Base-by-base conservation (phyloP, 2,329 filamentous ascomycete genomes). In the Chaetomiaceae sp. region DNA sequence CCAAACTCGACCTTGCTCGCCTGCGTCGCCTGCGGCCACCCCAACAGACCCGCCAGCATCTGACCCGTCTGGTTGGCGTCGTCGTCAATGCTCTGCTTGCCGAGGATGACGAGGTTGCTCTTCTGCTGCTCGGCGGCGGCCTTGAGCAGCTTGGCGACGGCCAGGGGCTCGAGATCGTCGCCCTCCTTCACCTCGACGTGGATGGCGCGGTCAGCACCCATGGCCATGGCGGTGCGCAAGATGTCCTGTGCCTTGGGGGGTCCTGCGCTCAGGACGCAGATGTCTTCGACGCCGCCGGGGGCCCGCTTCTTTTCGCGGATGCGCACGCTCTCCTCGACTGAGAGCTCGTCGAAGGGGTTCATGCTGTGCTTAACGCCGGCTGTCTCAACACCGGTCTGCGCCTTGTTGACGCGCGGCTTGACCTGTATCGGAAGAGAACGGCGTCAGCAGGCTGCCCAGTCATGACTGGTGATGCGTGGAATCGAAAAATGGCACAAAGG, bases 321-420 rank as follows among this genome's bases (percentile, higher is more conserved):
- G 36, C 89, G 90, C 47, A 96, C 89, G 47, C 91, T 89, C 76
- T 97, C 94, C 75, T 99, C 94, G 71, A 99, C 85, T 38, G 90
- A 95, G 66, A 99, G 88, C 73, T 99, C 94, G 78, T 99, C 94
- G 75, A 99, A 99, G 18, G 94, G 94, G 79, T 97, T 99, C 83
- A 99, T 92, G 69, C 86, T 91, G 80, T 97, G 92, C 75, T 97
- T 97, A 67, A 97, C 90, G 62, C 89, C 89, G 60, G 86, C 80
- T 51, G 89, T 96, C 74, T 96, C 92, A 73, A 99, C 87, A 67
- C 84, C 92, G 57, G 92, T 96, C 73, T 82, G 79, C 64, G 82
- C 73, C 70, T 84, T 85, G 76, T 86, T 86, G 69, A 86, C 81
- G 62, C 82, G 81, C 53, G 82, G 82, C 66, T 85, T 85, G 75